These are phyloP conservation scores for Lotmaria passim DNA, from an alignment of 208 protist species.

Conservation along the genomic window DNA sequence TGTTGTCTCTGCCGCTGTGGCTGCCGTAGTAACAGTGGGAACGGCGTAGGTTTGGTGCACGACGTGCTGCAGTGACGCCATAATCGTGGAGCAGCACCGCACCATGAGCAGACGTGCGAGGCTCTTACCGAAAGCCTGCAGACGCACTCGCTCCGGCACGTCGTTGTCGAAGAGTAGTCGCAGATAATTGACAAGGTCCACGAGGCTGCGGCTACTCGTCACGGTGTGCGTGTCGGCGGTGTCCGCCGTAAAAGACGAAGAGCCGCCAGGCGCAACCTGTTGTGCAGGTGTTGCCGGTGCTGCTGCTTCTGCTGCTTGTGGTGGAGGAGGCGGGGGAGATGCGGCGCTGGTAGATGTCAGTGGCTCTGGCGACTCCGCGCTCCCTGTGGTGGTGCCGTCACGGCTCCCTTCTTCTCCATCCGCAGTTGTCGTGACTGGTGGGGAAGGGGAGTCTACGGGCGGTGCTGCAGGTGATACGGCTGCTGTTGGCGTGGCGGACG, in stretches of 20 bases:
- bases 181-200: constrained; percentile 71
- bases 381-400: background rate
- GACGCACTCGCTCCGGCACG: constrained; percentile 60
- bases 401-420: constrained; percentile 1
- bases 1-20: background rate
- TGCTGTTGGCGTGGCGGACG: background rate
- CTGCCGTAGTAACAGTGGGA: constrained; percentile 3
- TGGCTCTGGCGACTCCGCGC: background rate
- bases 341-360: no score
- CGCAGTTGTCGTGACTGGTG: background rate
- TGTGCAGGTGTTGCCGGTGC: background rate
- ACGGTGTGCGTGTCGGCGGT: constrained; percentile 5
- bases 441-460: background rate
- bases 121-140: constrained; percentile 67
- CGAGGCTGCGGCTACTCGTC: constrained; percentile 32
- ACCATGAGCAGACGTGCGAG: constrained; percentile 67
- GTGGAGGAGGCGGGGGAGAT: no score
- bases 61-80: constrained; percentile 69
- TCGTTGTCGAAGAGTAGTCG: constrained; percentile 54
- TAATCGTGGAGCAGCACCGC: constrained; percentile 76
- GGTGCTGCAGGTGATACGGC: background rate
- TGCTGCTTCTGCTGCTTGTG: background rate
- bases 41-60: constrained; percentile 50
- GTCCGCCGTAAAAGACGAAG: constrained; percentile 36
- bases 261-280: background rate